Conservation (phyloP, 1,284 basidiomycete species). For the Rhodotorula sp. region DNA sequence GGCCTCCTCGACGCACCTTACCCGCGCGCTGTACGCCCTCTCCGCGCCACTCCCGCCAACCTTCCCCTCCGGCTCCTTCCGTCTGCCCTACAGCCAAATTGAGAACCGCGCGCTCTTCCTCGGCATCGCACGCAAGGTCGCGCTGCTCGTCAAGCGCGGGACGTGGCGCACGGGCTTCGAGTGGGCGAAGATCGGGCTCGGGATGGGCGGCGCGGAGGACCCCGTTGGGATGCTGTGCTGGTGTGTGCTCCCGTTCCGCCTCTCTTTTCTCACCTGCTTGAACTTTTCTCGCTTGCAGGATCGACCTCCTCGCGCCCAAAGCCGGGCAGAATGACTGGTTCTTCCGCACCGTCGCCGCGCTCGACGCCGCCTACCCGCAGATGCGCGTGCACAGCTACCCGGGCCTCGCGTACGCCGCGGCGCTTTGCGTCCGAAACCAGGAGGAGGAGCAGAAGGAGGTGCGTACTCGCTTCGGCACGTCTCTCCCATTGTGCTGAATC, state of each 20-base stretch:
- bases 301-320: slow-evolving; percentile 77
- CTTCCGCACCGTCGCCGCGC: slow-evolving; percentile 60
- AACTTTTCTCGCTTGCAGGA: not conserved
- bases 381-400: slow-evolving; percentile 67
- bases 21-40: slow-evolving; percentile 83
- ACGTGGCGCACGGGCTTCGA: slow-evolving; percentile 85
- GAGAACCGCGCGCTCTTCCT: slow-evolving; percentile 85
- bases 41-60: slow-evolving; percentile 80
- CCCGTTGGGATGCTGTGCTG: slow-evolving; percentile 53
- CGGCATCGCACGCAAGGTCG: slow-evolving; percentile 44
- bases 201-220: slow-evolving; percentile 29
- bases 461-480: slow-evolving; percentile 39
- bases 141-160: slow-evolving; percentile 70
- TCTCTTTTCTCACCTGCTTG: not conserved
- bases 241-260: slow-evolving; percentile 12
- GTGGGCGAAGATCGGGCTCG: slow-evolving; percentile 66
- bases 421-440: slow-evolving; percentile 63
- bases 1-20: slow-evolving; percentile 78
- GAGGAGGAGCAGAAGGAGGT: slow-evolving; percentile 62
- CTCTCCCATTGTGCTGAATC: not conserved
- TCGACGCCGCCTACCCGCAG: slow-evolving; percentile 32
- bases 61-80: slow-evolving; percentile 72
- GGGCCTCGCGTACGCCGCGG: slow-evolving; percentile 76
- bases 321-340: slow-evolving; percentile 78
- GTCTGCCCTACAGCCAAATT: slow-evolving; percentile 80